A percentile compares a stretch with the other conserved stretches of the same genome.
Conservation (phyloP, 331 rosid species). For the Saraca asoca region DNA sequence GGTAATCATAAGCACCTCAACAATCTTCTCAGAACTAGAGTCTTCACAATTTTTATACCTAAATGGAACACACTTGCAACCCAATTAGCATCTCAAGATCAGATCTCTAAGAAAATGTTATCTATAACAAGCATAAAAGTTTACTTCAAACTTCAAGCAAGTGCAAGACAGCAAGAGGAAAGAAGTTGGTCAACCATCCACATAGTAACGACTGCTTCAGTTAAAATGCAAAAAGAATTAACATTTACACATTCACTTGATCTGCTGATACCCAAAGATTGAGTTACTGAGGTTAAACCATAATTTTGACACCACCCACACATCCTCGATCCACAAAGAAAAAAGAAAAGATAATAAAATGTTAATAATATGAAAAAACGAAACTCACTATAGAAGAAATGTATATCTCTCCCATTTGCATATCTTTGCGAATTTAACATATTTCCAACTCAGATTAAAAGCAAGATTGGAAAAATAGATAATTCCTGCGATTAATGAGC, state of each 20-base stretch:
- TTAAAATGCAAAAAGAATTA: slow-evolving; percentile 12
- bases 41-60: slow-evolving; percentile 58
- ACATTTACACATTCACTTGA: background rate
- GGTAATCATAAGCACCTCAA: slow-evolving; percentile 90
- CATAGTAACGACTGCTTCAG: background rate
- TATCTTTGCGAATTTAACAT: background rate
- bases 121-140: background rate
- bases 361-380: background rate
- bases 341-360: background rate
- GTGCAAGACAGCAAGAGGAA: background rate
- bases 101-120: slow-evolving; percentile 17
- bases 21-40: slow-evolving; percentile 53
- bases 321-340: background rate
- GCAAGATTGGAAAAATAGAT: too few relatives aligned
- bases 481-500: too few relatives aligned
- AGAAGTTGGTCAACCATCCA: background rate
- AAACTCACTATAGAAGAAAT: background rate
- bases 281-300: slow-evolving; percentile 1
- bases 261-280: background rate
- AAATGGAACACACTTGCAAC: slow-evolving; percentile 86
- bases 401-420: background rate
- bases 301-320: background rate
- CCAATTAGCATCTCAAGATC: slow-evolving; percentile 33
- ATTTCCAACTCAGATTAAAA: slow-evolving; percentile 10
- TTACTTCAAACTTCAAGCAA: slow-evolving; percentile 8